Conservation (phyloP, 768 basidiomycete genomes). For the Kwoniella shandongensis region DNA sequence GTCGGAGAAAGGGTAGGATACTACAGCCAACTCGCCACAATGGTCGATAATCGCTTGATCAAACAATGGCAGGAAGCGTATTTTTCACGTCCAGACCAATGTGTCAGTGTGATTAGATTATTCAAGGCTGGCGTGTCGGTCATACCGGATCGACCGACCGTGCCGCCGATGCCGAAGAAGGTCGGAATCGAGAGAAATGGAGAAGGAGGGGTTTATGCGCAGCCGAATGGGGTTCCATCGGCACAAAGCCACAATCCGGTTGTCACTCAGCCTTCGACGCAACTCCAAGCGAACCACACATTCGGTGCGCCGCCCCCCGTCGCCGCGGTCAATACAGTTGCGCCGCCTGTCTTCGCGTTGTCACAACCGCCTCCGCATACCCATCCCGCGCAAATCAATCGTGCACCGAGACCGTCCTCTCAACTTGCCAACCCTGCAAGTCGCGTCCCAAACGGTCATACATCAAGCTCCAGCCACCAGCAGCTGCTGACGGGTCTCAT, state of each 20-base stretch:
- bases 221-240: too few relatives aligned
- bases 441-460: neutral
- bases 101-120: neutral
- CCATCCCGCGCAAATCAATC: neutral
- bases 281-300: too few relatives aligned
- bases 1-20: slow-evolving; percentile 4
- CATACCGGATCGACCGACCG: slow-evolving; percentile 1
- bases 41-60: slow-evolving; percentile 17
- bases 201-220: too few relatives aligned
- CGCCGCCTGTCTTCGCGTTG: too few relatives aligned
- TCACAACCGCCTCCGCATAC: too few relatives aligned
- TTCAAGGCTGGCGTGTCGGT: slow-evolving; percentile 2
- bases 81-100: slow-evolving; percentile 13
- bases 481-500: slow-evolving; percentile 2
- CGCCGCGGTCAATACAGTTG: neutral
- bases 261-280: too few relatives aligned
- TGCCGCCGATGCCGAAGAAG: neutral
- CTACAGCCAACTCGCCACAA: slow-evolving; percentile 22
- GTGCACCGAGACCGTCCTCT: neutral
- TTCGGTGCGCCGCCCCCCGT: too few relatives aligned
- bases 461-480: neutral
- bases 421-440: neutral
- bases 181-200: neutral
- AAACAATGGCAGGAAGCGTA: slow-evolving; percentile 8
- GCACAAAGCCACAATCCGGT: too few relatives aligned